phyloP scores from a whole-genome alignment of 768 basidiomycete genomes.

The Rhodotorula taiwanensis region DNA sequence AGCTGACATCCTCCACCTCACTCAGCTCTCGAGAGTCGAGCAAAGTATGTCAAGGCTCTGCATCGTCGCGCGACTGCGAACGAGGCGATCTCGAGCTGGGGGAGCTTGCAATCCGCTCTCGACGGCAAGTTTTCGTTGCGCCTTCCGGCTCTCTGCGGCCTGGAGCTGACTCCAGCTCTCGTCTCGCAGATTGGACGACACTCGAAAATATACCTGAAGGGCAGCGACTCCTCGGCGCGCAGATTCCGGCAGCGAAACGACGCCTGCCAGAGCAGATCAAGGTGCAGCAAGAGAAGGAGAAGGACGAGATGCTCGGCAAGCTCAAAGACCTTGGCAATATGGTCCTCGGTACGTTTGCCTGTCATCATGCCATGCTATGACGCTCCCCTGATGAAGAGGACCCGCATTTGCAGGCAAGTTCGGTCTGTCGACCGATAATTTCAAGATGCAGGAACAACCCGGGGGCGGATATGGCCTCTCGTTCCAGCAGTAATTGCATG shows the following conservation, averaged over 20 bases:
- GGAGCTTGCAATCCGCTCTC: constrained; percentile 69
- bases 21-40: constrained; percentile 76
- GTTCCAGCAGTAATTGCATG: constrained; percentile 53
- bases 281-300: constrained; percentile 74
- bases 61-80: constrained; percentile 83
- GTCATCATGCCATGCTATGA: too few relatives aligned
- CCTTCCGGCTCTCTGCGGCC: neutral
- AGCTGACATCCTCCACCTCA: constrained; percentile 5
- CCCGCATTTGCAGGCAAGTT: constrained; percentile 61
- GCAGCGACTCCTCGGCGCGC: constrained; percentile 51
- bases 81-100: constrained; percentile 72
- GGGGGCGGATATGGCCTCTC: constrained; percentile 95
- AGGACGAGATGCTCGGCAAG: constrained; percentile 83
- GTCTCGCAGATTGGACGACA: constrained; percentile 61
- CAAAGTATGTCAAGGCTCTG: constrained; percentile 75
- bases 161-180: neutral
- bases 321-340: constrained; percentile 87
- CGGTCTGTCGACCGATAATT: constrained; percentile 90
- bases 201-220: constrained; percentile 62
- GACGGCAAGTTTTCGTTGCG: constrained; percentile 77
- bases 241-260: constrained; percentile 52
- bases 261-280: constrained; percentile 63
- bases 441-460: constrained; percentile 78
- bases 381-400: neutral
- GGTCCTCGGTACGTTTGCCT: constrained; percentile 59